phyloP scores from a whole-genome alignment of 306 rosid species.

The Begonia masoniana region DNA sequence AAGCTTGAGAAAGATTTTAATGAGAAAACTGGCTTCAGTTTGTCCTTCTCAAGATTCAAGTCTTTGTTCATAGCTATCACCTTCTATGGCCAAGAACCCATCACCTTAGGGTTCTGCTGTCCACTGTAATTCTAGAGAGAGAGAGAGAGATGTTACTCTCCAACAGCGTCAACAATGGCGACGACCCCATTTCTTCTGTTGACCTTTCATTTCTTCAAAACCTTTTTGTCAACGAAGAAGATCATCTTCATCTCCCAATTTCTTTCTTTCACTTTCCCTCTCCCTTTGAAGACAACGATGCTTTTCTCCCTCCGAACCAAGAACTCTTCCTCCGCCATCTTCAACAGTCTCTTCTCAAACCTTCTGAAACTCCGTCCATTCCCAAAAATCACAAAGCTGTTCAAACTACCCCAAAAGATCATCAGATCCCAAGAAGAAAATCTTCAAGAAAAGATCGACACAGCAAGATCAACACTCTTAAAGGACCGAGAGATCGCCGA shows the following conservation, averaged over 20 bases:
- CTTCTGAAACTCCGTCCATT: background rate
- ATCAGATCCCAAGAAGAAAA: constrained; percentile 33
- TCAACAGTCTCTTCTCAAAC: constrained; percentile 6
- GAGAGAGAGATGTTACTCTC: constrained; percentile 40
- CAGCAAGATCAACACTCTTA: constrained; percentile 67
- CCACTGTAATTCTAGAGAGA: background rate
- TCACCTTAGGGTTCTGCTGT: background rate
- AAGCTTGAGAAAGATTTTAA: background rate
- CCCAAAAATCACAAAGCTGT: too few species aligned
- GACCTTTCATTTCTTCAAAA: constrained; percentile 27
- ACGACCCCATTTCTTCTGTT: constrained; percentile 34
- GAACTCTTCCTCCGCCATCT: constrained; percentile 17
- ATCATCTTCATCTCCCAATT: constrained; percentile 15
- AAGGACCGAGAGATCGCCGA: constrained; percentile 71
- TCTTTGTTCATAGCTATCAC: constrained; percentile 6
- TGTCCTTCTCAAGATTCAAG: constrained; percentile 11
- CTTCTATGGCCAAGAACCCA: background rate
- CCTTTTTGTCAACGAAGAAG: constrained; percentile 7
- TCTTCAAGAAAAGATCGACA: constrained; percentile 66
- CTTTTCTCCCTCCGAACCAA: constrained; percentile 19
- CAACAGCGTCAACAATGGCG: constrained; percentile 21
- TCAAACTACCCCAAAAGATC: background rate
- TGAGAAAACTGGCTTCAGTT: background rate
- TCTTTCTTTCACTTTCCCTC: constrained; percentile 38
- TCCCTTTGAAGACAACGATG: constrained; percentile 30